phyloP scores from a whole-genome alignment of 2,329 filamentous ascomycete genomes.

The Hypoxylon sp. region DNA sequence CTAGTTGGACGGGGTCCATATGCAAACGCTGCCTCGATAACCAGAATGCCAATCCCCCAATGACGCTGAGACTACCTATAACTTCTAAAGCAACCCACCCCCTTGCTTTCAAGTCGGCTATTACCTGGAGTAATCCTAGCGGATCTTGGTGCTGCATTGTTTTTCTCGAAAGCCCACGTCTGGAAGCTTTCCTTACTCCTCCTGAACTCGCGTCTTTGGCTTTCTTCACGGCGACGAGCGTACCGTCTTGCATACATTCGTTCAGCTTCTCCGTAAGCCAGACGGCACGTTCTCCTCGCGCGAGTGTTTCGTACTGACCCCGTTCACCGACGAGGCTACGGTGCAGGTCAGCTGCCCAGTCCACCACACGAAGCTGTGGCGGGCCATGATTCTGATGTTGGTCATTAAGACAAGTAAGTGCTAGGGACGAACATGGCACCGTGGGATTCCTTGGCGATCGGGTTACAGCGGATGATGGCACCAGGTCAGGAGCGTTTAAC shows the following conservation, averaged over 20 bases:
- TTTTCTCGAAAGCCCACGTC: slow-evolving; percentile 30
- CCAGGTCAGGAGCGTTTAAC: slow-evolving; percentile 42
- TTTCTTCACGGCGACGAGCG: slow-evolving; percentile 65
- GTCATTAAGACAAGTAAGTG: slow-evolving; percentile 70
- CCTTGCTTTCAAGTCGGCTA: slow-evolving; percentile 72
- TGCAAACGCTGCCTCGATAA: slow-evolving; percentile 58
- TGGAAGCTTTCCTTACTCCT: slow-evolving; percentile 40
- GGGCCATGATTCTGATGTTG: slow-evolving; percentile 53
- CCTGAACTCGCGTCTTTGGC: slow-evolving; percentile 49
- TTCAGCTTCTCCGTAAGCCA: slow-evolving; percentile 77
- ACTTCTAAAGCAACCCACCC: slow-evolving; percentile 79
- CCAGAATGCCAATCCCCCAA: slow-evolving; percentile 79
- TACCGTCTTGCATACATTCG: slow-evolving; percentile 76
- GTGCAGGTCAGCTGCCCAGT: slow-evolving; percentile 86
- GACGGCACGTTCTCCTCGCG: slow-evolving; percentile 71
- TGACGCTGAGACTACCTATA: slow-evolving; percentile 77
- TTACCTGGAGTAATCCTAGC: slow-evolving; percentile 79
- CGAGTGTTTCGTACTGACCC: slow-evolving; percentile 73
- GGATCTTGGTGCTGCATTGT: slow-evolving; percentile 73
- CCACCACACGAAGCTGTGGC: slow-evolving; percentile 74
- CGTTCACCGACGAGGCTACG: slow-evolving; percentile 79
- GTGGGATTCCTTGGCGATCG: slow-evolving; percentile 35
- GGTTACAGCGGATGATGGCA: slow-evolving; percentile 22
- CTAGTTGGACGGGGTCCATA: slow-evolving; percentile 47
- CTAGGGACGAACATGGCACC: slow-evolving; percentile 61